Evolutionary conservation across 164 flowering plant genomes (phyloP).

Genomic region (Chloranthus sessilifolius): DNA sequence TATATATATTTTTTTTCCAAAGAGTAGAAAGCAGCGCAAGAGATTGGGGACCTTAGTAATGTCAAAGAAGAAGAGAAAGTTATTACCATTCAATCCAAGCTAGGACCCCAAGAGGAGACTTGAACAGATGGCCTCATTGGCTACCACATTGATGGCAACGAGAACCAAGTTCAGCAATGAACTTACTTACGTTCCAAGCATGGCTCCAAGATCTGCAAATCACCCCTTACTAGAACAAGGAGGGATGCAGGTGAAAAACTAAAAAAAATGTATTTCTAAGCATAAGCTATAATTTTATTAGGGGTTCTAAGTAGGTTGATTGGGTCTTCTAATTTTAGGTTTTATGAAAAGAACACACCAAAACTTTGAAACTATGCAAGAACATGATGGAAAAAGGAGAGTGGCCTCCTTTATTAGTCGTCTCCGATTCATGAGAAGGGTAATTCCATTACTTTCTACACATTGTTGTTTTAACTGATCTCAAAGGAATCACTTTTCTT

Average conservation of each 20-base stretch:
- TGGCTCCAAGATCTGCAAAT: conserved; percentile 77
- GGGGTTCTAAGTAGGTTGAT: no score
- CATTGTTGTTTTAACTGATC: no score
- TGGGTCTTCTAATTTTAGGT: conserved; percentile 37
- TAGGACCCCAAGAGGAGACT: conserved; percentile 56
- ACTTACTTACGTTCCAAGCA: conserved; percentile 59
- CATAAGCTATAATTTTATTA: no score
- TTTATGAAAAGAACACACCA: conserved; percentile 55
- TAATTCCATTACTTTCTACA: conserved; percentile 18
- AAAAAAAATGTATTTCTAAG: no score
- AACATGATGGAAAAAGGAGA: conserved; percentile 75
- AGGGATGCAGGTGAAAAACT: conserved; percentile 93
- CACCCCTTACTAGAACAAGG: conserved; percentile 51
- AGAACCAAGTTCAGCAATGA: conserved; percentile 58
- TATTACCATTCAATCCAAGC: conserved; percentile 62
- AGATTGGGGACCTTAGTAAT: conserved; percentile 33
- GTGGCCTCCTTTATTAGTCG: conserved; percentile 84
- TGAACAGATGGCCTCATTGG: conserved; percentile 79
- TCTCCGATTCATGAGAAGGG: conserved; percentile 83
- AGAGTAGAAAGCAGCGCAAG: conserved; percentile 47
- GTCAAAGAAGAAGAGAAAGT: conserved; percentile 61
- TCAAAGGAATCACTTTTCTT: neutral
- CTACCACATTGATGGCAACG: conserved; percentile 68
- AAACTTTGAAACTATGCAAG: conserved; percentile 61
- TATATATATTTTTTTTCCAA: no score